Evolutionary conservation across 1,284 basidiomycete species (phyloP).

Genomic region (Erythrobasidium hasegawianum): DNA sequence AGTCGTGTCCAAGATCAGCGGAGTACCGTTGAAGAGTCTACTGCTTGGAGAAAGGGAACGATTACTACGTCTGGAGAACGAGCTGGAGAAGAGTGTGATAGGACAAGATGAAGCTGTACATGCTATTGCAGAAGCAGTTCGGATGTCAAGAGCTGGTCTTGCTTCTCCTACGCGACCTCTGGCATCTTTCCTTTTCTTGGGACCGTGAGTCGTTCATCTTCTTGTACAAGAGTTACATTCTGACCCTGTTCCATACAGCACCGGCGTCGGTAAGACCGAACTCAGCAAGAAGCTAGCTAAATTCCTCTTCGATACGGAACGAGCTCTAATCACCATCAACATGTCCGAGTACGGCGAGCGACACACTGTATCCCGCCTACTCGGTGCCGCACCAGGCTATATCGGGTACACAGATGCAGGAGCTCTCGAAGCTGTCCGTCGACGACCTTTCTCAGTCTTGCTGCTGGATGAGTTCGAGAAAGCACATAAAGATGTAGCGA

Average conservation of each 20-base stretch:
- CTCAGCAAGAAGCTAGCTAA: conserved; percentile 78
- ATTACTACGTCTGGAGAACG: conserved; percentile 85
- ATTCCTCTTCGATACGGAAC: conserved; percentile 82
- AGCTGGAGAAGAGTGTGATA: conserved; percentile 68
- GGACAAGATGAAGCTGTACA: conserved; percentile 80
- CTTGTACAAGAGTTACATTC: conserved; percentile 27
- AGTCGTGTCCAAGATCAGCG: conserved; percentile 56
- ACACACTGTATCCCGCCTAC: conserved; percentile 80
- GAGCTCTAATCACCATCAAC: conserved; percentile 76
- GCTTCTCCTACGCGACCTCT: conserved; percentile 81
- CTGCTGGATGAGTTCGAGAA: conserved; percentile 87
- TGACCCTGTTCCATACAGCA: too few species aligned
- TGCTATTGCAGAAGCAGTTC: conserved; percentile 78
- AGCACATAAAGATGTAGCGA: conserved; percentile 84
- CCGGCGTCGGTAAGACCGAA: conserved; percentile 64
- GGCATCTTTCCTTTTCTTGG: conserved; percentile 86
- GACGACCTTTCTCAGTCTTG: conserved; percentile 61
- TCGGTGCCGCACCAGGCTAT: conserved; percentile 68
- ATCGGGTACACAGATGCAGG: conserved; percentile 92
- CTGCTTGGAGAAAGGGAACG: conserved; percentile 85
- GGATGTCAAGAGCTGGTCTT: conserved; percentile 83
- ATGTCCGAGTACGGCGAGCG: conserved; percentile 72
- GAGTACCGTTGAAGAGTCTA: conserved; percentile 84
- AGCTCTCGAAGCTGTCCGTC: conserved; percentile 71
- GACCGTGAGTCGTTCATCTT: conserved; percentile 58